Conservation (phyloP, 345 rosid genomes). For the Dovyalis caffra region DNA sequence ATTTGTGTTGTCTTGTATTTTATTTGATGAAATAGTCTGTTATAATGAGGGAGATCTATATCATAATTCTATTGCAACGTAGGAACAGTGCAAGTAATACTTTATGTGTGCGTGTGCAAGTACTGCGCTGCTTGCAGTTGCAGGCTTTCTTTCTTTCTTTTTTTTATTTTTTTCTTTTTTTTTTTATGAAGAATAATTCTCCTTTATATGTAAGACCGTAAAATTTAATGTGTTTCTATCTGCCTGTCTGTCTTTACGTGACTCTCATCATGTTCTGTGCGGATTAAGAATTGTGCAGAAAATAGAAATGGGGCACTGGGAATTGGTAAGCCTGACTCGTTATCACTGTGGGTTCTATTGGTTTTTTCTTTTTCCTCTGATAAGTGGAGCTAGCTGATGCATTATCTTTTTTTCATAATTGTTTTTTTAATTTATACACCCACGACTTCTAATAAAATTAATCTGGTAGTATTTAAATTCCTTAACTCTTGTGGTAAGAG, state of each 20-base stretch:
- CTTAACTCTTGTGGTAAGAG: too few relatives aligned
- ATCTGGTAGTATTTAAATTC: too few relatives aligned
- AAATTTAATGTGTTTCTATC: neutral
- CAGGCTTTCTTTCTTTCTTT: neutral
- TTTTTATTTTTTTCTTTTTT: neutral
- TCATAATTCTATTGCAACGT: conserved; percentile 6
- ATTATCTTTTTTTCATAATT: too few relatives aligned
- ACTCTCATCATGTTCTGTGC: neutral
- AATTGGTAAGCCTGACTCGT: too few relatives aligned
- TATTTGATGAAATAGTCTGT: neutral
- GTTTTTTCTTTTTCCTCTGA: too few relatives aligned
- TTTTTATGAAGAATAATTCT: neutral
- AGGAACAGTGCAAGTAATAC: conserved; percentile 5
- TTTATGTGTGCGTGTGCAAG: conserved; percentile 17
- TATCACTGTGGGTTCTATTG: too few relatives aligned
- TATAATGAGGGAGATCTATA: conserved; percentile 11
- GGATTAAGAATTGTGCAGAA: neutral
- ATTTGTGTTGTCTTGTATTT: conserved; percentile 10
- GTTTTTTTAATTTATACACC: too few relatives aligned
- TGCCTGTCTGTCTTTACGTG: neutral
- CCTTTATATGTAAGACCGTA: neutral
- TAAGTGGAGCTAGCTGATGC: too few relatives aligned
- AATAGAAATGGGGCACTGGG: neutral
- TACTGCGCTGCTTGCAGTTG: conserved; percentile 4
- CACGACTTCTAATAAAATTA: too few relatives aligned